Evolutionary conservation across 768 basidiomycete species (phyloP).

Genomic region (Zangia roseola): DNA sequence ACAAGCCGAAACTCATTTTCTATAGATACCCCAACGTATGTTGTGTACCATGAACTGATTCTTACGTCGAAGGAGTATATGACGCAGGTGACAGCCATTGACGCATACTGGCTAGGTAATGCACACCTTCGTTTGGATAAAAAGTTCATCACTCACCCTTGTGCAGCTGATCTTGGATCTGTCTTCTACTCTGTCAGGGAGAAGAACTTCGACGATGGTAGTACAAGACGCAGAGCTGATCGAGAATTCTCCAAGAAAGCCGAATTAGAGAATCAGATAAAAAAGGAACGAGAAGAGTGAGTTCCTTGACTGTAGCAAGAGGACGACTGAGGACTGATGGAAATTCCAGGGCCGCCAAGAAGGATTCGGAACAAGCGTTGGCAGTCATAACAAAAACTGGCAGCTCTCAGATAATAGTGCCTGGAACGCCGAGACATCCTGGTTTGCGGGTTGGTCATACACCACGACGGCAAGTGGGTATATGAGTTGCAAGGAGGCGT

Average conservation of each 20-base stretch:
- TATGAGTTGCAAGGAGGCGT: conserved; percentile 36
- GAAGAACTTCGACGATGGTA: conserved; percentile 93
- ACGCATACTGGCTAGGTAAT: conserved; percentile 95
- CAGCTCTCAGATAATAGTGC: conserved; percentile 69
- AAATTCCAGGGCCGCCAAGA: conserved; percentile 53
- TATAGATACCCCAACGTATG: conserved; percentile 91
- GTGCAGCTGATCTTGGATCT: conserved; percentile 84
- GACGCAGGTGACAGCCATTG: conserved; percentile 98
- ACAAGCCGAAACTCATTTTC: conserved; percentile 1
- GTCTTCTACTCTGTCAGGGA: conserved; percentile 98
- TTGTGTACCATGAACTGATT: conserved; percentile 95
- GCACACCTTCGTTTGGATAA: background rate
- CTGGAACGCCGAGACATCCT: conserved; percentile 75
- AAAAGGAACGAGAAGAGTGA: conserved; percentile 71
- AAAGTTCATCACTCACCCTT: conserved; percentile 5
- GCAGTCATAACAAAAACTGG: conserved; percentile 53
- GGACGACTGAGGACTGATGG: conserved; percentile 6
- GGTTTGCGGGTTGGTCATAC: conserved; percentile 72
- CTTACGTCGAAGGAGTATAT: conserved; percentile 96
- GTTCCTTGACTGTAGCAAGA: conserved; percentile 8
- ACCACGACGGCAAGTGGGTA: conserved; percentile 69
- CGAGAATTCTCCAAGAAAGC: conserved; percentile 90
- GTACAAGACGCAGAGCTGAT: conserved; percentile 73
- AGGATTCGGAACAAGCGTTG: conserved; percentile 59
- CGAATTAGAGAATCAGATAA: conserved; percentile 91